phyloP scores from a whole-genome alignment of 1,139 yeast species.

The Zhuliangozyma parablackwelliae region DNA sequence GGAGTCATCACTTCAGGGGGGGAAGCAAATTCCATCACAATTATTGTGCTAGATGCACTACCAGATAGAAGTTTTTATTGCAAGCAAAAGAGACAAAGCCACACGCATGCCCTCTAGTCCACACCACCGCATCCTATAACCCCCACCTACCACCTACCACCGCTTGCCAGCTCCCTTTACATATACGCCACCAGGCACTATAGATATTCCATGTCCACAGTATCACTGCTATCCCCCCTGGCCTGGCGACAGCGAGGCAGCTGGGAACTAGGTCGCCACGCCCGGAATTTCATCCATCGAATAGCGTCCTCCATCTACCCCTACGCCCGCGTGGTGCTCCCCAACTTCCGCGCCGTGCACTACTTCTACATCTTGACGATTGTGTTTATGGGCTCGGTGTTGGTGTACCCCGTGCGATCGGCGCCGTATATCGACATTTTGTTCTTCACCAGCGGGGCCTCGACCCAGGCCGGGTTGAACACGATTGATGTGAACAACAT shows the following conservation, averaged over 20 bases:
- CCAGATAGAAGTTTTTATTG: no score
- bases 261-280: conserved; percentile 14
- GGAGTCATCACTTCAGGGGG: no score
- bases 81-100: no score
- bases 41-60: no score
- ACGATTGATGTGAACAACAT: conserved; percentile 64
- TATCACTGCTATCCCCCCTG: no score
- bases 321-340: conserved; percentile 47
- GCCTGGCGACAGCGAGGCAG: background rate
- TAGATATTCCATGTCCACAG: no score
- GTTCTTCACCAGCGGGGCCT: conserved; percentile 69
- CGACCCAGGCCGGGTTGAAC: conserved; percentile 91
- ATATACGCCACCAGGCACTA: no score
- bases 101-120: no score
- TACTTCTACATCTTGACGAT: conserved; percentile 56
- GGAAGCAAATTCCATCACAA: no score
- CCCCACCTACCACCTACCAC: no score
- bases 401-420: conserved; percentile 71
- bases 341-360: conserved; percentile 77
- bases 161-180: no score
- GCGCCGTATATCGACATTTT: conserved; percentile 72
- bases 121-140: no score
- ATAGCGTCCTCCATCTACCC: conserved; percentile 34
- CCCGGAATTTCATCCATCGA: conserved; percentile 23
- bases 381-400: conserved; percentile 62